Conservation (phyloP, 306 rosid species). For the Trifolium subterraneum region DNA sequence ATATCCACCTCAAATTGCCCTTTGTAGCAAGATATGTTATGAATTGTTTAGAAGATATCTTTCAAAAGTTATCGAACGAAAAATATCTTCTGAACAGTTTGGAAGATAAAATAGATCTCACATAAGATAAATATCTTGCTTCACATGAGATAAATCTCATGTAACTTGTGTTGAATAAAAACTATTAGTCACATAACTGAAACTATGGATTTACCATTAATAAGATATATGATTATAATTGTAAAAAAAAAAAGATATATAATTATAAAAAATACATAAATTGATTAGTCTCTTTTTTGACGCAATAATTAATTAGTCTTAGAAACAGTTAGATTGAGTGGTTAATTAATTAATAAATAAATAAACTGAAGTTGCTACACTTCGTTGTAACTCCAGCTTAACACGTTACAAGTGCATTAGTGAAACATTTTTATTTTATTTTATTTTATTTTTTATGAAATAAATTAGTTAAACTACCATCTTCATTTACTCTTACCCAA, state of each 20-base stretch:
- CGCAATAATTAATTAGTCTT: background rate
- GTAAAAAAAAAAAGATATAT: too few relatives aligned
- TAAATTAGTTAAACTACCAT: conserved; percentile 18
- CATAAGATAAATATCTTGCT: too few relatives aligned
- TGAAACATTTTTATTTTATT: conserved; percentile 32
- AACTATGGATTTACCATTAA: conserved; percentile 12
- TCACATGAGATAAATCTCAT: too few relatives aligned
- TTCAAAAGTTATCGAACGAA: too few relatives aligned
- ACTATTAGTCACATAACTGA: conserved; percentile 30
- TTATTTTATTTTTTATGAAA: too few relatives aligned
- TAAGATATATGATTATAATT: too few relatives aligned
- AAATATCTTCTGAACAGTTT: too few relatives aligned
- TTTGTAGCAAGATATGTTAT: too few relatives aligned
- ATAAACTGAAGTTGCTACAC: conserved; percentile 3
- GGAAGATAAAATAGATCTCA: background rate
- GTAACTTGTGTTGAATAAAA: background rate
- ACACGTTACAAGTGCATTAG: conserved; percentile 15
- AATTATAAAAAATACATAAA: too few relatives aligned
- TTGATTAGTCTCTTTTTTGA: too few relatives aligned
- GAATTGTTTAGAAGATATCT: too few relatives aligned
- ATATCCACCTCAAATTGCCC: too few relatives aligned
- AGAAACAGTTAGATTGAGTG: conserved; percentile 21
- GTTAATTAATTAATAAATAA: conserved; percentile 20
- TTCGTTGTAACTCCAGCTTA: conserved; percentile 9
- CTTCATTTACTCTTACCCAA: background rate